Base-by-base conservation (phyloP, 2,329 filamentous ascomycete species). In the Xylariaceae sp. region DNA sequence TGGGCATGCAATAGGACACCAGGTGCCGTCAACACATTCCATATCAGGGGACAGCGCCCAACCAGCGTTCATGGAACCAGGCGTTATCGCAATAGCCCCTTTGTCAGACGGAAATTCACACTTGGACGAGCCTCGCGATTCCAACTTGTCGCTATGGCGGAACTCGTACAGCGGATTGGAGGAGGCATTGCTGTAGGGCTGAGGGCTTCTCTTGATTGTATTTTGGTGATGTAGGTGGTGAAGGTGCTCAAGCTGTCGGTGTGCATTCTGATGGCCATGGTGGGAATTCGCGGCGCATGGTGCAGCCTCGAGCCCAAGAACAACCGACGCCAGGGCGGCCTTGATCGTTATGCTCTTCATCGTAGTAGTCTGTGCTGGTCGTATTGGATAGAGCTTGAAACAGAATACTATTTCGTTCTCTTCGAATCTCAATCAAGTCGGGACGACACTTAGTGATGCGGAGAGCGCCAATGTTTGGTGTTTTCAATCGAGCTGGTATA, bases 1-100 rank as follows among this genome's bases (percentile, higher is more conserved):
- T 51, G 84, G 85, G 66, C 88, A 91, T 46, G 88, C 87, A 65
- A 87, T 85, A 1, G 88, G 88, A 63, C 88, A 91, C 68, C 86
- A 90, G 57, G 67, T 79, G 51, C 82, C 86, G 5, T 82, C 77
- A 51, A 72, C 74, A 67, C 88, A 91, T 47, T 78, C 66, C 64
- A 87, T 80, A 66, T 91, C 83, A 4, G 87, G 87, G 61, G 85
- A 87, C 81, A 91, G 83, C 39, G 87, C 88, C 83, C 87, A 92
- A 53, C 88, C 88, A 44, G 75, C 85, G 70, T 92, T 92, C 65
- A 71, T 64, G 39, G 67, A 65, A 45, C 72, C 72, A 5, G 86
- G 86, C 10, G 86, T 87, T 45, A 92, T 76, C 12, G 80, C 67
- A 40, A 90, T 80, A 62, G 91, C 70, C 46, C 86, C 85, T 30